A percentile compares a stretch with the other conserved stretches of the same genome.
Conservation (phyloP, 2,329 filamentous ascomycete species). For the Venturia nashicola region DNA sequence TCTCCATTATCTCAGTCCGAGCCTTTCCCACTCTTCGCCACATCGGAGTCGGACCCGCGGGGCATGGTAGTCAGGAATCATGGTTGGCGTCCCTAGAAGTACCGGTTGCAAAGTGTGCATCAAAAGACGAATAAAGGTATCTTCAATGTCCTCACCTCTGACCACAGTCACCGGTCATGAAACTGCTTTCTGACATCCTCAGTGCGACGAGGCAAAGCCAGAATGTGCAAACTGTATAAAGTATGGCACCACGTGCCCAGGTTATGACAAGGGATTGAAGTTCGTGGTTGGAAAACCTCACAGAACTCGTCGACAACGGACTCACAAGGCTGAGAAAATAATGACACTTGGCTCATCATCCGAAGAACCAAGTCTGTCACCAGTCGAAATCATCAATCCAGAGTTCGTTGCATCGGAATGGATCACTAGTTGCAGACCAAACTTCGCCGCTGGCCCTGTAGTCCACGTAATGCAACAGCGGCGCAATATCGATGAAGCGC, state of each 20-base stretch:
- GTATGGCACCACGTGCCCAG: slow-evolving; percentile 4
- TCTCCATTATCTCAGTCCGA: too few relatives aligned
- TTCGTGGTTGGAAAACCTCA: slow-evolving; percentile 6
- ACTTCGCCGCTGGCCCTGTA: background rate
- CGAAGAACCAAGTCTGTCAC: background rate
- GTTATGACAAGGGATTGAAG: slow-evolving; percentile 4
- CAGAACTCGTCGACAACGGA: slow-evolving; percentile 5
- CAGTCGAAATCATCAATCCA: background rate
- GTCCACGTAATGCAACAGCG: background rate
- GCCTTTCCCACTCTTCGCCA: background rate
- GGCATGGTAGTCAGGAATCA: background rate
- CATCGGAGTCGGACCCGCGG: background rate
- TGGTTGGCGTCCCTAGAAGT: slow-evolving; percentile 8
- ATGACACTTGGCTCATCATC: background rate
- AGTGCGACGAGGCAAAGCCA: slow-evolving; percentile 6
- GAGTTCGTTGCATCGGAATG: background rate
- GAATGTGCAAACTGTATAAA: slow-evolving; percentile 6
- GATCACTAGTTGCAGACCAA: background rate
- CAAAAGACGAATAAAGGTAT: slow-evolving; percentile 7
- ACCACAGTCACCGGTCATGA: too few relatives aligned
- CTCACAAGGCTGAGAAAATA: background rate
- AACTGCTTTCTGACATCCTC: background rate
- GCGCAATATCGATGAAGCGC: background rate
- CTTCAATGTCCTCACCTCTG: background rate
- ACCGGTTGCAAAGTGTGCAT: slow-evolving; percentile 5